phyloP scores from a whole-genome alignment of 495 filamentous ascomycete species.

The Parmelia sp. region DNA sequence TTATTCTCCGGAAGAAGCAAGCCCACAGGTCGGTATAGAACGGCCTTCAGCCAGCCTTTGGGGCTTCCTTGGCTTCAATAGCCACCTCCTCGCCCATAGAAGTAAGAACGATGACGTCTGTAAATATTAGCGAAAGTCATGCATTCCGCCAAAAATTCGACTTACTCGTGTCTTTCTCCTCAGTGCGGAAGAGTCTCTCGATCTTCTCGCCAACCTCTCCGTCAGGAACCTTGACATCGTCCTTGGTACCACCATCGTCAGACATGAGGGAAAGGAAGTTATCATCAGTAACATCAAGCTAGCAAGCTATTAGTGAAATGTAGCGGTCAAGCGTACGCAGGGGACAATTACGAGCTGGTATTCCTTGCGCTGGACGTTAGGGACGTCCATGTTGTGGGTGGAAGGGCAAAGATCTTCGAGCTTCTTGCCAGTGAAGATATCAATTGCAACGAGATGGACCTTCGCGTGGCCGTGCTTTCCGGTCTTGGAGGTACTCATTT shows the following conservation, averaged over 20 bases:
- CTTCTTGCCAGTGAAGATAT: constrained; percentile 99
- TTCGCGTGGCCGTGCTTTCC: constrained; percentile 99
- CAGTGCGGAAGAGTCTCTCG: constrained; percentile 61
- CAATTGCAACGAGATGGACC: constrained; percentile 92
- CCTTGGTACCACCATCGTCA: constrained; percentile 75
- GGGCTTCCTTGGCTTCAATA: constrained; percentile 90
- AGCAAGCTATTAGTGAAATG: constrained; percentile 3
- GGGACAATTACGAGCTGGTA: constrained; percentile 77
- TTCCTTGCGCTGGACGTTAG: constrained; percentile 80
- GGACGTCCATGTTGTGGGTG: constrained; percentile 99
- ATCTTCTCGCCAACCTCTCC: constrained; percentile 81
- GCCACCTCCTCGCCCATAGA: constrained; percentile 93
- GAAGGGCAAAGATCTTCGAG: constrained; percentile 97
- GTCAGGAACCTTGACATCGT: constrained; percentile 90
- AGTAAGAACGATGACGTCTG: constrained; percentile 84
- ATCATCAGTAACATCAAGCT: constrained; percentile 87
- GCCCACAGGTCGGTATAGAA: neutral
- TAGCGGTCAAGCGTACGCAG: neutral
- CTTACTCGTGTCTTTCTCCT: constrained; percentile 82
- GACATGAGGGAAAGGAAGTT: constrained; percentile 85
- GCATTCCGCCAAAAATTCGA: constrained; percentile 11
- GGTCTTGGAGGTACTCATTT: constrained; percentile 99
- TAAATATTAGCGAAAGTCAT: constrained; percentile 15
- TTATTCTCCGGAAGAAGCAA: neutral
- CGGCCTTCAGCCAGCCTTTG: constrained; percentile 29